phyloP scores from a whole-genome alignment of 2,329 filamentous ascomycete genomes.

The Phialemonium atrogriseum region DNA sequence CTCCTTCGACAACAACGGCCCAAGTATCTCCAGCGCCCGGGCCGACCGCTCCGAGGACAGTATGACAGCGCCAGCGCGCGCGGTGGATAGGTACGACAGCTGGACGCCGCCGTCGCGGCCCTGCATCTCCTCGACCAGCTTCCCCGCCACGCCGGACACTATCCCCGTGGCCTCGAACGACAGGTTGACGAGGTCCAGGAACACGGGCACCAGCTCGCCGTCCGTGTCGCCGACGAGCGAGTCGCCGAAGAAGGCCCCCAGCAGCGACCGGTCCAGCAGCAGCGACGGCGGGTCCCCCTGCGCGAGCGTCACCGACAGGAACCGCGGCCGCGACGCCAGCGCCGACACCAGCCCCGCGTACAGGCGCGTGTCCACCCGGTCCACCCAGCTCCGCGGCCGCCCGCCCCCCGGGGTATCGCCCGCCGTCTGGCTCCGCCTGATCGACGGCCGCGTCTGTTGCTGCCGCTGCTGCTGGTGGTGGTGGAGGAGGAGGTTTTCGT shows the following conservation, averaged over 20 bases:
- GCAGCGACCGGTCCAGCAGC: slow-evolving; percentile 60
- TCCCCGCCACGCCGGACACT: slow-evolving; percentile 84
- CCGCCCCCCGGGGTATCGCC: slow-evolving; percentile 26
- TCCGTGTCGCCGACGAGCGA: slow-evolving; percentile 68
- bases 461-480: slow-evolving; percentile 18
- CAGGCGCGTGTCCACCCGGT: slow-evolving; percentile 53
- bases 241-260: slow-evolving; percentile 60
- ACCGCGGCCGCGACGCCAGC: slow-evolving; percentile 53
- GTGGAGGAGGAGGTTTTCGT: slow-evolving; percentile 22
- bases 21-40: slow-evolving; percentile 65
- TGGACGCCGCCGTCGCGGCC: slow-evolving; percentile 54
- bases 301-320: slow-evolving; percentile 66
- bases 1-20: slow-evolving; percentile 35
- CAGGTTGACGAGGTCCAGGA: slow-evolving; percentile 71
- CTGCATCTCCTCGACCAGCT: slow-evolving; percentile 65
- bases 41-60: slow-evolving; percentile 65
- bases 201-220: slow-evolving; percentile 73
- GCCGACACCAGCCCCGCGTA: slow-evolving; percentile 56
- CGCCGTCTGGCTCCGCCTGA: slow-evolving; percentile 28
- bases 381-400: slow-evolving; percentile 39
- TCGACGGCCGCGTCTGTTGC: slow-evolving; percentile 21
- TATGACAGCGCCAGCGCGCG: slow-evolving; percentile 81
- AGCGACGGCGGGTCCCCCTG: slow-evolving; percentile 67
- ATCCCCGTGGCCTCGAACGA: slow-evolving; percentile 89
- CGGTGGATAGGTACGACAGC: slow-evolving; percentile 85